Evolutionary conservation across 768 basidiomycete species (phyloP), one percentile per base, ranked within the genome.

Genomic region (Infundibulicybe gibba): DNA sequence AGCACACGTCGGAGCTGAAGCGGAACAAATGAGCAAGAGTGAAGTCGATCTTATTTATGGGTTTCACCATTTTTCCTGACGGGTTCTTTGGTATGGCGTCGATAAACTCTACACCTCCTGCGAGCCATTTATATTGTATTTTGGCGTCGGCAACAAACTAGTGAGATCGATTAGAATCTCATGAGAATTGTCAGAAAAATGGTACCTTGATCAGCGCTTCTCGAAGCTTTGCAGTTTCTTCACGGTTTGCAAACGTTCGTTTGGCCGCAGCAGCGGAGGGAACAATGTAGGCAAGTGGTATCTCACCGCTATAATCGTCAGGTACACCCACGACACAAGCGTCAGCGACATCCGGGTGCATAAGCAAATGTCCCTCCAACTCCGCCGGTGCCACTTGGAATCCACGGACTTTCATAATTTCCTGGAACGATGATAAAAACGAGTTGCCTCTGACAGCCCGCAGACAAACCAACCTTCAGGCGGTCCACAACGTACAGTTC

Each of bases 221-320:
- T 59, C 78, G 79, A 15, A 80, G 59, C 40, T 62, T 57, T 2
- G 67, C 61, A 0, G 55, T 67, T 20, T 65, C 74, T 10, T 48
- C 50, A 3, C 64, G 52, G 31, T 69, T 58, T 32, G 60, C 58
- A 34, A 61, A 50, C 16, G 71, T 63, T 25, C 67, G 64, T 39
- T 72, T 66, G 32, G 60, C 59, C 9, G 68, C 66, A 3, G 70
- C 65, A 12, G 68, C 67, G 40, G 65, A 65, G 14, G 80, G 71
- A 3, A 83, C 83, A 17, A 90, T 67, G 59, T 78, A 90, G 6
- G 88, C 87, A 44, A 86, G 56, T 0, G 89, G 87, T 10, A 87
- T 54, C 59, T 91, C 87, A 14, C 88, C 87, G 48, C 76, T 85
- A 58, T 84, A 88, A 17, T 89, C 87, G 54, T 90, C 85, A 1